Evolutionary conservation across 1,284 basidiomycete species (phyloP), one percentile per base, ranked within the genome.

Genomic region (Cystobasidium pallidum): DNA sequence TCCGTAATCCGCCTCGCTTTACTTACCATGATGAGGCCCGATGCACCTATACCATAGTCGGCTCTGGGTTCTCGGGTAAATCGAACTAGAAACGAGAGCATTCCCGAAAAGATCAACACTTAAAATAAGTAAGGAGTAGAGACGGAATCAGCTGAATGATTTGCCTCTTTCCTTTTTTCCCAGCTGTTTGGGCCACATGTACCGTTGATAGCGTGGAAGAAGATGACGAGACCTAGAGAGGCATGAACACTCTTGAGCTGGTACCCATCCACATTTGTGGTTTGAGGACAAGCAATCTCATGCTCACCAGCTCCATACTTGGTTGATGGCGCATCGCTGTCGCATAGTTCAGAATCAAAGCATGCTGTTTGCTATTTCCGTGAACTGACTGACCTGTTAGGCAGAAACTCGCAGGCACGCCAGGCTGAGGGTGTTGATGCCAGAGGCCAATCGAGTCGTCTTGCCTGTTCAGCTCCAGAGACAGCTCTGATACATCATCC

Each of bases 331-430:
- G 67, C 67, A 41, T 70, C 67, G 45, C 67, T 70, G 11, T 43
- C 4, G 3, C 7, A 19, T 26, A 51, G 8, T 8, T 54, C 30
- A 57, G 28, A 7, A 3, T n/a, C 3, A 34, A 11, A 3, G 30
- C 13, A 21, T 19, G 54, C 17, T 4, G 2, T 34, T 30, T 24
- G 19, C 13, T 17, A 21, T 10, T 21, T 11, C 4, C 17, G 10
- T 8, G 8, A 13, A 7, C 2, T 15, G 3, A n/a, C 54, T 1
- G 13, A 61, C 58, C 58, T 61, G 28, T 61, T 61, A 11, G 67
- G 67, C 43, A 70, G 39, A 39, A 61, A 70, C 32, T 70, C 67
- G 67, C 67, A 70, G 13, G 47, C 58, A 32, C 49, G 30, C 67
- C 67, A 70, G 30, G 15, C 19, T 3, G 45, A 10, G 21, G 54